phyloP scores from a whole-genome alignment of 176 grass and related monocot genomes.

The Carex myosuroides region DNA sequence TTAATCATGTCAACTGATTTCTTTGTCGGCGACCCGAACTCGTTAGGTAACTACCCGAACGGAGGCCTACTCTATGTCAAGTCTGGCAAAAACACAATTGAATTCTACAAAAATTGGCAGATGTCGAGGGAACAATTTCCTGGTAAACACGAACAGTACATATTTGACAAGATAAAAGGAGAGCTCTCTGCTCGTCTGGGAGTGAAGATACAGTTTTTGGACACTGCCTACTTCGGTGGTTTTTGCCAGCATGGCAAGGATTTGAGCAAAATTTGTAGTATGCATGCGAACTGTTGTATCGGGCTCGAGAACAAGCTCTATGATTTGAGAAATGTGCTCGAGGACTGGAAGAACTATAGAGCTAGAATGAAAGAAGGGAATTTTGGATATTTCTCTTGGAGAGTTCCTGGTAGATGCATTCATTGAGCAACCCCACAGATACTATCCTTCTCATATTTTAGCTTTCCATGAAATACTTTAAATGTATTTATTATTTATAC shows the following conservation, averaged over 20 bases:
- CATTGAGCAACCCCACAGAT: slow-evolving; percentile 15
- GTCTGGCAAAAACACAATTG: slow-evolving; percentile 23
- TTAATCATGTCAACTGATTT: slow-evolving; percentile 56
- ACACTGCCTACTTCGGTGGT: slow-evolving; percentile 40
- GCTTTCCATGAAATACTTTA: background rate
- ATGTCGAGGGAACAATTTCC: slow-evolving; percentile 32
- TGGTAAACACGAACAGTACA: slow-evolving; percentile 52
- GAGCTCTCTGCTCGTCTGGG: slow-evolving; percentile 25
- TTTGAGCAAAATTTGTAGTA: slow-evolving; percentile 36
- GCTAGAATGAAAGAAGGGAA: background rate
- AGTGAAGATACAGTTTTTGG: slow-evolving; percentile 47
- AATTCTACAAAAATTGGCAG: slow-evolving; percentile 62
- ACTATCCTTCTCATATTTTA: background rate
- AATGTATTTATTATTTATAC: background rate
- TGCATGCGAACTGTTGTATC: slow-evolving; percentile 78
- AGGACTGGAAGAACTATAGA: slow-evolving; percentile 51
- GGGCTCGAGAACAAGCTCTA: slow-evolving; percentile 49
- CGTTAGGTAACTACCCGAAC: slow-evolving; percentile 43
- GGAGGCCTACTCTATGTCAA: slow-evolving; percentile 58
- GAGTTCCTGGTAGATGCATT: slow-evolving; percentile 49
- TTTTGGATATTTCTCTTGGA: slow-evolving; percentile 29
- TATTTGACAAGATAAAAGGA: slow-evolving; percentile 64
- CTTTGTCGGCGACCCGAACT: slow-evolving; percentile 36
- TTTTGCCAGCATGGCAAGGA: slow-evolving; percentile 60
- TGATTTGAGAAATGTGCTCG: slow-evolving; percentile 52